Evolutionary conservation across 805 yeast genomes (phyloP).

Genomic region (Teunomyces funiuensis): DNA sequence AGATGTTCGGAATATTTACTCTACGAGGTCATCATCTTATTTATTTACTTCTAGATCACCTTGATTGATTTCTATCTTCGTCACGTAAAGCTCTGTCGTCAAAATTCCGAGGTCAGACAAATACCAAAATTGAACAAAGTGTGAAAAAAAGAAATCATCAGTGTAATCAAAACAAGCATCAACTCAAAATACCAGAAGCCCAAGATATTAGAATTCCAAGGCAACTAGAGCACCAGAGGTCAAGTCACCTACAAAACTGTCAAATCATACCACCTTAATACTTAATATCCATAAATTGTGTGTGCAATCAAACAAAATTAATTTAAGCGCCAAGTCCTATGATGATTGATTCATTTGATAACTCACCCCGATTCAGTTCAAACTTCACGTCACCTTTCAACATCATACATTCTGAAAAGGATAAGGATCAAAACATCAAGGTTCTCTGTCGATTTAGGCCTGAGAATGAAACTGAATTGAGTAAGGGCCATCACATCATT

Average conservation of each 20-base stretch:
- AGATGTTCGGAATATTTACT: not conserved
- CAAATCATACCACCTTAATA: not conserved
- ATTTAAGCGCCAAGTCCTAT: not conserved
- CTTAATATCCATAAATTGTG: not conserved
- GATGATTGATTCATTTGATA: conserved; percentile 1
- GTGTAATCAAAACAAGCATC: no score
- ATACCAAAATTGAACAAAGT: no score
- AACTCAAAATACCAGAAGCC: no score
- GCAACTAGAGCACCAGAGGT: no score
- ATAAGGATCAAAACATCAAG: conserved; percentile 42
- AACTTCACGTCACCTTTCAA: conserved; percentile 4
- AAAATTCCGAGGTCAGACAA: not conserved
- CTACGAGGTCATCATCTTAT: not conserved
- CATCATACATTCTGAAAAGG: not conserved
- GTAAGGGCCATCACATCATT: conserved; percentile 18
- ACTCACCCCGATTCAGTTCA: not conserved
- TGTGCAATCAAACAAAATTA: not conserved
- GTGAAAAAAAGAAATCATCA: no score
- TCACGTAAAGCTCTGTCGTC: not conserved
- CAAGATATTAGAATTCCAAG: no score
- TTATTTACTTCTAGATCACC: not conserved
- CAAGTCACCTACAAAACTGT: no score
- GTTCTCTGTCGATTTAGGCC: conserved; percentile 79
- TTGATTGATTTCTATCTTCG: not conserved
- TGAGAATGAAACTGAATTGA: conserved; percentile 34